Percentiles rank a stretch among this genome's conserved stretches.
phyloP scores from a whole-genome alignment of 129 eudicot genomes.

The Flaveria robusta region DNA sequence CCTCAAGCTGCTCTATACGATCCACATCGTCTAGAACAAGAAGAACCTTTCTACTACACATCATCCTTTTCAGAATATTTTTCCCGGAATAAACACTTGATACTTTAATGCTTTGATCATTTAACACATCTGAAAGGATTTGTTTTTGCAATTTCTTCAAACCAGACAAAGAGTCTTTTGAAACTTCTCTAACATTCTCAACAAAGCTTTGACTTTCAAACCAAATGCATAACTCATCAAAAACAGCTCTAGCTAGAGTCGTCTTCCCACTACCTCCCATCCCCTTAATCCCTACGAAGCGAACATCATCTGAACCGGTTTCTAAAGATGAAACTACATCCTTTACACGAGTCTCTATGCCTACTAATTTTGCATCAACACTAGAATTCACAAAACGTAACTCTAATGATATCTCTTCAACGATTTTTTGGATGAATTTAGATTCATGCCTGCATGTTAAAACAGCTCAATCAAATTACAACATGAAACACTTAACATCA shows the following conservation, averaged over 20 bases:
- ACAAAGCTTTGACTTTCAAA: background rate
- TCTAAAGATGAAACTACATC: conserved; percentile 5
- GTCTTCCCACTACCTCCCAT: conserved; percentile 20
- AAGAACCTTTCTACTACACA: conserved; percentile 7
- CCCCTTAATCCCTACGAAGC: conserved; percentile 17
- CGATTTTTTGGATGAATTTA: background rate
- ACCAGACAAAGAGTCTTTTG: conserved; percentile 1
- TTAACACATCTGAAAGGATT: background rate
- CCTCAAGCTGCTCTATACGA: background rate
- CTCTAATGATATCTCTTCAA: background rate
- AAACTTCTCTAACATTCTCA: background rate
- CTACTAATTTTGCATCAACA: conserved; percentile 5
- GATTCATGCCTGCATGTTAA: background rate
- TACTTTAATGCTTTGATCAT: background rate
- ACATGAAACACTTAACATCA: background rate
- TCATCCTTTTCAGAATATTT: background rate
- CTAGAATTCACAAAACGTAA: background rate
- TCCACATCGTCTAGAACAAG: background rate
- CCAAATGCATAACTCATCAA: background rate
- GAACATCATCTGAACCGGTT: background rate
- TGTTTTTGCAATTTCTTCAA: background rate
- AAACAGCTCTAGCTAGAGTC: conserved; percentile 15
- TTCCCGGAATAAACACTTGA: background rate
- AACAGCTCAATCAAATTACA: background rate
- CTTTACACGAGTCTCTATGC: conserved; percentile 3